Conservation (phyloP, 768 basidiomycete species). For the Albatrellus ellisii region DNA sequence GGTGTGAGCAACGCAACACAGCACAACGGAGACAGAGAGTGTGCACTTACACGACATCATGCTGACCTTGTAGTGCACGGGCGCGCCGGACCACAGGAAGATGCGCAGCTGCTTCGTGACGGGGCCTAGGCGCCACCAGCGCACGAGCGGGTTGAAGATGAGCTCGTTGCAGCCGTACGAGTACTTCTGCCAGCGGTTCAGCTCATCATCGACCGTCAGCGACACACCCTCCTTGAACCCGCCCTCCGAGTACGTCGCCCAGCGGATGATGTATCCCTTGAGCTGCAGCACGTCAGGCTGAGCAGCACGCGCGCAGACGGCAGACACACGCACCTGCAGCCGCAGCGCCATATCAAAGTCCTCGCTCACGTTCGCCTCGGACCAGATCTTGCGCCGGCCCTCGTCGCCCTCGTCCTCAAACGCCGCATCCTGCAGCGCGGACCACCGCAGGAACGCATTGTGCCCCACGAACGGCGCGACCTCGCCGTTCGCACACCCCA, state of each 20-base stretch:
- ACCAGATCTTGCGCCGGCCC: slow-evolving; percentile 59
- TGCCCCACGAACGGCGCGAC: slow-evolving; percentile 79
- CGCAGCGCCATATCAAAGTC: slow-evolving; percentile 75
- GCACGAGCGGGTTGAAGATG: slow-evolving; percentile 70
- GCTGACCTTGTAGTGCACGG: slow-evolving; percentile 72
- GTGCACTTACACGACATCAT: slow-evolving; percentile 55
- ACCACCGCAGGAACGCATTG: slow-evolving; percentile 85
- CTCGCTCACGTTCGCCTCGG: slow-evolving; percentile 70
- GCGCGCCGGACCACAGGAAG: slow-evolving; percentile 67
- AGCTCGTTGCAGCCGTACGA: slow-evolving; percentile 70
- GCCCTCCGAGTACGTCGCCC: slow-evolving; percentile 78
- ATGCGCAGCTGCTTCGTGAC: slow-evolving; percentile 69
- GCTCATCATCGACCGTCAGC: slow-evolving; percentile 78
- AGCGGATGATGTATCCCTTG: slow-evolving; percentile 63
- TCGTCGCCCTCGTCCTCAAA: slow-evolving; percentile 57
- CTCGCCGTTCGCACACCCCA: slow-evolving; percentile 72
- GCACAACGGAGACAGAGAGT: not conserved
- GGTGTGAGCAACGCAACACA: not conserved
- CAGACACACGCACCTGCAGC: slow-evolving; percentile 25
- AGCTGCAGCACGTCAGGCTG: slow-evolving; percentile 14
- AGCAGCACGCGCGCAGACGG: not conserved
- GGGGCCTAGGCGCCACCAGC: slow-evolving; percentile 72
- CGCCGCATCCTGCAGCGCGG: slow-evolving; percentile 76
- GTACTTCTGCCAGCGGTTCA: slow-evolving; percentile 90
- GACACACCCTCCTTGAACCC: slow-evolving; percentile 90